These are phyloP conservation scores for Blastobotrys illinoisensis DNA, from an alignment of 1,139 yeast species.

Conservation along the genomic window DNA sequence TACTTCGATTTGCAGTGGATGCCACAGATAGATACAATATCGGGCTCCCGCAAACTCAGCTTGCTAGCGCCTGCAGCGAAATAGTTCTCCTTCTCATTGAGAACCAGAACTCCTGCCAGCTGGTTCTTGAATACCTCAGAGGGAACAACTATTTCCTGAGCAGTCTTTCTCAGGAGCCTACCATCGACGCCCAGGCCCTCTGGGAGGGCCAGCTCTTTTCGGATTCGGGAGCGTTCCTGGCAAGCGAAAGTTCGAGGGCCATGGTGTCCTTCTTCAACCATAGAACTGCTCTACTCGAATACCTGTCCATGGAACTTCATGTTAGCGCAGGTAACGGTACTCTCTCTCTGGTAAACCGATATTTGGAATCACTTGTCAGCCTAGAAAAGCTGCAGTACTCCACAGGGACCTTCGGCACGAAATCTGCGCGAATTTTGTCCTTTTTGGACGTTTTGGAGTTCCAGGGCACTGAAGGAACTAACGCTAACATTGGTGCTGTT, in stretches of 20 bases:
- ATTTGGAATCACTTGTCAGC: slow-evolving; percentile 49
- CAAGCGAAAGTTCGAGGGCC: slow-evolving; percentile 41
- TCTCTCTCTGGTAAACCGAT: slow-evolving; percentile 48
- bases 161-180: slow-evolving; percentile 51
- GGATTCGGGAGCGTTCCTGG: slow-evolving; percentile 23
- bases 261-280: slow-evolving; percentile 58
- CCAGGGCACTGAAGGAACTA: slow-evolving; percentile 30
- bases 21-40: slow-evolving; percentile 40
- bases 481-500: slow-evolving; percentile 2
- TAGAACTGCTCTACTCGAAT: slow-evolving; percentile 58
- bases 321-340: slow-evolving; percentile 49
- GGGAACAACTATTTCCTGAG: slow-evolving; percentile 46
- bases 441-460: slow-evolving; percentile 67
- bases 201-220: slow-evolving; percentile 40
- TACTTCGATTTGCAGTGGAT: slow-evolving; percentile 46
- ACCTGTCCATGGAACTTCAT: slow-evolving; percentile 69
- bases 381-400: slow-evolving; percentile 16
- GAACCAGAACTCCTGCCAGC: slow-evolving; percentile 47
- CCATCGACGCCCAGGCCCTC: slow-evolving; percentile 39
- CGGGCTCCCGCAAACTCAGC: slow-evolving; percentile 49
- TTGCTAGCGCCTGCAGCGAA: slow-evolving; percentile 55
- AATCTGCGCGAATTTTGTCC: slow-evolving; percentile 58
- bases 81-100: slow-evolving; percentile 56
- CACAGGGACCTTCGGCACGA: slow-evolving; percentile 19
- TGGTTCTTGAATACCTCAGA: slow-evolving; percentile 52